phyloP scores from a whole-genome alignment of 768 basidiomycete genomes.

The Rhodotorula paludigena region DNA sequence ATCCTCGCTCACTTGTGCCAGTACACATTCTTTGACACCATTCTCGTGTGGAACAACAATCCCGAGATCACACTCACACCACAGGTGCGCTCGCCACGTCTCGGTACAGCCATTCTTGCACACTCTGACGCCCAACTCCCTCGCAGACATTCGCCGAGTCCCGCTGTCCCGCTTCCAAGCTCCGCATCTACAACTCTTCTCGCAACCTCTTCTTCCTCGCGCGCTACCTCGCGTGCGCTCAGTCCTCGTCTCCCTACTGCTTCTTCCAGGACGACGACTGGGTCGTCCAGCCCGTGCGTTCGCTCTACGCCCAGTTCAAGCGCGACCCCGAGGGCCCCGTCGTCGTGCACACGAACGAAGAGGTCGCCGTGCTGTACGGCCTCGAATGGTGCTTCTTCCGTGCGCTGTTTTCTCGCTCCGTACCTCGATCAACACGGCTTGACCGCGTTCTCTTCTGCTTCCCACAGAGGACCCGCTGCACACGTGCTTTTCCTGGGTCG shows the following conservation, averaged over 20 bases:
- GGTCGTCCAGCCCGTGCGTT: conserved; percentile 29
- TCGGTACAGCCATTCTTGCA: not conserved
- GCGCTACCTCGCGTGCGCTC: conserved; percentile 39
- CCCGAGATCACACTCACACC: conserved; percentile 30
- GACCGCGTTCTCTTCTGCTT: too few relatives aligned
- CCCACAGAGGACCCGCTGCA: conserved; percentile 32
- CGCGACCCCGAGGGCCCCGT: conserved; percentile 34
- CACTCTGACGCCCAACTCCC: not conserved
- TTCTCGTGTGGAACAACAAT: conserved; percentile 42
- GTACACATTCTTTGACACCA: conserved; percentile 28
- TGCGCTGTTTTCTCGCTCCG: not conserved
- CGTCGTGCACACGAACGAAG: conserved; percentile 29
- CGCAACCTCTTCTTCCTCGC: conserved; percentile 38
- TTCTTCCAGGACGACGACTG: conserved; percentile 44
- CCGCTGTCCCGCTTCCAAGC: conserved; percentile 23
- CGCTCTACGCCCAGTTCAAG: conserved; percentile 37
- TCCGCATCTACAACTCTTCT: conserved; percentile 41
- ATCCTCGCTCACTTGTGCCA: conserved; percentile 50
- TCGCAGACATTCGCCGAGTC: conserved; percentile 11
- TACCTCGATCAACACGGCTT: too few relatives aligned
- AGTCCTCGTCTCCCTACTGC: conserved; percentile 24
- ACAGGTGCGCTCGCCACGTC: not conserved
- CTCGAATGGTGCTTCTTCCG: conserved; percentile 43
- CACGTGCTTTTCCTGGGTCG: conserved; percentile 42
- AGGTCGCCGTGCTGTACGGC: conserved; percentile 27